Base-by-base conservation (phyloP, 345 rosid species). In the Lepidium africanum region DNA sequence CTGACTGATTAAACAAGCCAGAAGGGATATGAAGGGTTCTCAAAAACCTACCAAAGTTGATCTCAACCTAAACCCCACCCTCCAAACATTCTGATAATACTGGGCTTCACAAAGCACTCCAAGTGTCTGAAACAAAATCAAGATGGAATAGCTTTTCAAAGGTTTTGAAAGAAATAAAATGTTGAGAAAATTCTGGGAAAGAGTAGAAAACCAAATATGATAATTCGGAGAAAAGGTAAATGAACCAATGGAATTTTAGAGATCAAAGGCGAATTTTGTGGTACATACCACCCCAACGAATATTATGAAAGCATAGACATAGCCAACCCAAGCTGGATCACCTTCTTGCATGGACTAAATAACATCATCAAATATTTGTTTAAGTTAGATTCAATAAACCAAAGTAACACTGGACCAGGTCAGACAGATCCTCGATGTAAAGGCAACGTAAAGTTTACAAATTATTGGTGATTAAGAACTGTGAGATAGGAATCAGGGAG, bases 311-410 rank as follows among this genome's bases (percentile, higher is more conserved):
- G 99, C 96, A 53, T 91, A 91, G 63, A 81, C 32, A 63, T 85
- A 89, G 56, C 99, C 96, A 58, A 85, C 81, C 96, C 91, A 94
- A 59, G 95, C 86, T 42, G 96, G 95, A 72, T 87, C 95, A 39
- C 95, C 93, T 60, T 53, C 81, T 86, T 91, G 95, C 99, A 91
- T 87, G 47, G 99, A 89, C 99, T 94, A 89, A 80, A 84, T 35
- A 48, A 3, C 36, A 50, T 17, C 65, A 65, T 12, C 32, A 36
- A 38, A 50, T 32, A 23, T n/a, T 38, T 52, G 15, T 14, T 21
- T 3, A 55, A 6, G 36, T 23, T 65, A 67, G 17, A 33, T 53
- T 33, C 59, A 23, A 23, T 63, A 43, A 19, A 52, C 32, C 19
- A 49, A 53, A 39, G 27, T 42, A 52, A 46, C 23, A 68, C 33